A percentile compares a stretch with the other conserved stretches of the same genome.
These are phyloP conservation scores for Rosa chinensis DNA, from an alignment of 306 rosid genomes.

Conservation along the genomic window DNA sequence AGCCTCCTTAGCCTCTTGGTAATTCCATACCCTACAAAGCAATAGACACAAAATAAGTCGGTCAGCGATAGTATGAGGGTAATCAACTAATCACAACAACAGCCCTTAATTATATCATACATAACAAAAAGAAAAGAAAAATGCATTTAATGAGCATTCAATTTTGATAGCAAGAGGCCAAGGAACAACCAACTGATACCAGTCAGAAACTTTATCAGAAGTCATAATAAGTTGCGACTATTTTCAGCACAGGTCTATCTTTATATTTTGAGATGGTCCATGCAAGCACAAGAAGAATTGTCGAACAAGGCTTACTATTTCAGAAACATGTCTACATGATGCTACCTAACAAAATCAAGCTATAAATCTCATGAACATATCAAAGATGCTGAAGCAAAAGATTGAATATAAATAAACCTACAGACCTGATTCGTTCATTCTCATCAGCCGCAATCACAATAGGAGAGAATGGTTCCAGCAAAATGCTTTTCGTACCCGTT, in stretches of 20 bases:
- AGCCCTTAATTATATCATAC: not conserved
- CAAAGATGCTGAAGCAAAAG: not conserved
- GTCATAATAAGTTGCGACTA: not conserved
- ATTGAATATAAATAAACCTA: not conserved
- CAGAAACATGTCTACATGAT: not conserved
- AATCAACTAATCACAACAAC: not conserved
- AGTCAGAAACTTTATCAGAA: not conserved
- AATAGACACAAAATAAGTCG: constrained; percentile 6
- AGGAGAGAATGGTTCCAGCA: constrained; percentile 95
- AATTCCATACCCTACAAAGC: constrained; percentile 75
- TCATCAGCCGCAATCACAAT: constrained; percentile 90
- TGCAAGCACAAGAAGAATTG: not conserved
- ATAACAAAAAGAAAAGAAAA: not conserved
- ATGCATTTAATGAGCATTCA: not conserved
- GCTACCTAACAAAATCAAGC: not conserved
- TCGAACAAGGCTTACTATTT: not conserved
- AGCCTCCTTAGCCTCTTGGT: constrained; percentile 74
- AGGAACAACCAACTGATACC: not conserved
- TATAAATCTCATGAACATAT: not conserved
- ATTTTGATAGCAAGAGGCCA: not conserved
- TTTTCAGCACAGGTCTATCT: not conserved
- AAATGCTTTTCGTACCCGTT: constrained; percentile 62
- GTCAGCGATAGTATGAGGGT: not conserved
- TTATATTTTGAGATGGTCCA: not conserved
- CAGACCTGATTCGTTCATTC: constrained; percentile 90